phyloP scores from a whole-genome alignment of 2,329 filamentous ascomycete species.

The Cordyceps javanica region DNA sequence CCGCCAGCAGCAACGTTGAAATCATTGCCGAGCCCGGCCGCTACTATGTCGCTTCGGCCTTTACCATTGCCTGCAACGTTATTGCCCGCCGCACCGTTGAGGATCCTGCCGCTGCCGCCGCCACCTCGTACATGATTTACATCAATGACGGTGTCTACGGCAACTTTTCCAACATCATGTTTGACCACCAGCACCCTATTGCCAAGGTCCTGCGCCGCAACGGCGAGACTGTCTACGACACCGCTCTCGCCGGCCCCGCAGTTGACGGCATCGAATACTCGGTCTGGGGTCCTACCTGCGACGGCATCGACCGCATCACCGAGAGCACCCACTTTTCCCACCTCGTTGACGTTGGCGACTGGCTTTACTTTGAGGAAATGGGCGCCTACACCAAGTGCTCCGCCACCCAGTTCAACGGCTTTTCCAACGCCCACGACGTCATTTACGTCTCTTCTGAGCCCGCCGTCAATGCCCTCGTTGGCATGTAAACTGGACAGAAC shows the following conservation, averaged over 20 bases:
- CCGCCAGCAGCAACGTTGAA: conserved; percentile 61
- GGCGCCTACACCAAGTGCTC: conserved; percentile 98
- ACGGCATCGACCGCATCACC: conserved; percentile 93
- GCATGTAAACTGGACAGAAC: conserved; percentile 15
- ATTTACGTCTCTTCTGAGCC: conserved; percentile 94
- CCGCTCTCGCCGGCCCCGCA: conserved; percentile 41
- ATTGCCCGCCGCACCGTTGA: conserved; percentile 89
- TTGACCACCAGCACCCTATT: conserved; percentile 89
- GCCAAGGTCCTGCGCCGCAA: conserved; percentile 70
- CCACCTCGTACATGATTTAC: conserved; percentile 89
- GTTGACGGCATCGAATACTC: conserved; percentile 70
- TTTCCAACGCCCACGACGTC: conserved; percentile 84
- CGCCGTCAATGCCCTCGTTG: conserved; percentile 69
- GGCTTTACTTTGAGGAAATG: conserved; percentile 99
- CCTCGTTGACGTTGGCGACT: conserved; percentile 85
- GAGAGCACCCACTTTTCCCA: conserved; percentile 72
- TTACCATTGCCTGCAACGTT: conserved; percentile 91
- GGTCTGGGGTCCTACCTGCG: conserved; percentile 96
- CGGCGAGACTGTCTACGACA: conserved; percentile 53
- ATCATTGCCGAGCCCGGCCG: conserved; percentile 95
- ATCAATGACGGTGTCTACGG: conserved; percentile 97
- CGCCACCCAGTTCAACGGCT: conserved; percentile 96
- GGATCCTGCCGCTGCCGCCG: conserved; percentile 55
- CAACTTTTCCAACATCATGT: conserved; percentile 99
- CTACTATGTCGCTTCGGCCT: conserved; percentile 90